Percentiles rank a stretch among this genome's conserved stretches.
Conservation (phyloP, 768 basidiomycete species). For the Lanmaoa rubissima region DNA sequence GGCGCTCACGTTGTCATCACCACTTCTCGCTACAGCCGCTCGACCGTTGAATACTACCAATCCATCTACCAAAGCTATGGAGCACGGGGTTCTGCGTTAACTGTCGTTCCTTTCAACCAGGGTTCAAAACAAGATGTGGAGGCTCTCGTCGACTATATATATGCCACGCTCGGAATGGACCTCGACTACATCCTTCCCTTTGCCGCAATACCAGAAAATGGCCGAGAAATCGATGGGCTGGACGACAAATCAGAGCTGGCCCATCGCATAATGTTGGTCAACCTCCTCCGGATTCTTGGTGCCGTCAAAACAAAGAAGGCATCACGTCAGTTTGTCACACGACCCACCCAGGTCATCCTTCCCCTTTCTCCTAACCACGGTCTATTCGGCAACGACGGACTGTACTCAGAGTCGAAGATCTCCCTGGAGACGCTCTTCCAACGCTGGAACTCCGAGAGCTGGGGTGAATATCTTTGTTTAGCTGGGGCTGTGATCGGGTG, state of each 20-base stretch:
- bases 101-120: conserved; percentile 99
- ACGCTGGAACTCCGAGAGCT: conserved; percentile 96
- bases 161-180: conserved; percentile 91
- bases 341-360: conserved; percentile 97
- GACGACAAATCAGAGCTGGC: conserved; percentile 98
- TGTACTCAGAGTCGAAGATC: conserved; percentile 98
- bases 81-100: conserved; percentile 92
- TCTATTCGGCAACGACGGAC: conserved; percentile 94
- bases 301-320: conserved; percentile 99
- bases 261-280: conserved; percentile 98
- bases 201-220: conserved; percentile 97
- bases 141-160: conserved; percentile 97
- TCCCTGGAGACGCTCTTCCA: conserved; percentile 98
- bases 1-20: conserved; percentile 97
- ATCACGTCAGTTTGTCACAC: conserved; percentile 92
- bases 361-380: conserved; percentile 98
- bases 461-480: conserved; percentile 98
- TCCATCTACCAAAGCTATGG: conserved; percentile 95
- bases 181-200: conserved; percentile 98
- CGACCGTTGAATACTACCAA: conserved; percentile 97
- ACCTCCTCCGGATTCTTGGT: conserved; percentile 92
- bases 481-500: conserved; percentile 98
- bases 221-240: conserved; percentile 94
- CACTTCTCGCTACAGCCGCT: conserved; percentile 94
- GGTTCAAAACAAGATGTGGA: conserved; percentile 99